Evolutionary conservation across 2,329 filamentous ascomycete species (phyloP).

Genomic region (Fusarium aywerte): DNA sequence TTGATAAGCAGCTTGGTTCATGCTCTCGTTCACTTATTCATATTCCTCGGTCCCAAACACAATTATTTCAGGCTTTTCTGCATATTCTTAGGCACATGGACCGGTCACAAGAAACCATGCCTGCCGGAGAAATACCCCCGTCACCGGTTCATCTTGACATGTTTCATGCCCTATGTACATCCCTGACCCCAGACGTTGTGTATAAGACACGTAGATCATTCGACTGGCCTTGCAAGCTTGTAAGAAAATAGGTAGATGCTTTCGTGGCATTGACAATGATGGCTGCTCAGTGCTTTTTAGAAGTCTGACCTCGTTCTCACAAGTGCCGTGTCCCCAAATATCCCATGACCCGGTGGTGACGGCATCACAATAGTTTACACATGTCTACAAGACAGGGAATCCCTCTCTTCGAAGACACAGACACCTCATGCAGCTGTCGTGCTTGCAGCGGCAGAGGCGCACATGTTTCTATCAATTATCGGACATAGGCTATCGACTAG

Average conservation of each 20-base stretch:
- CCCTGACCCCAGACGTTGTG: constrained; percentile 24
- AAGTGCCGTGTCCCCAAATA: constrained; percentile 22
- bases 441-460: constrained; percentile 30
- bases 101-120: constrained; percentile 34
- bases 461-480: constrained; percentile 1
- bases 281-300: constrained; percentile 15
- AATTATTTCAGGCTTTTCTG: constrained; percentile 9
- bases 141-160: constrained; percentile 42
- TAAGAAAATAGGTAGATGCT: constrained; percentile 18
- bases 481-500: background rate
- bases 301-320: constrained; percentile 9
- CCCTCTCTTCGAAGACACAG: constrained; percentile 5
- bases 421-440: constrained; percentile 7
- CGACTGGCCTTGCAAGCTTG: constrained; percentile 7
- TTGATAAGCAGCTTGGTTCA: constrained; percentile 23
- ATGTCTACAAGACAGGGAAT: background rate
- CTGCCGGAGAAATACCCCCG: constrained; percentile 21
- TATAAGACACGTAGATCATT: constrained; percentile 28
- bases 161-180: constrained; percentile 28
- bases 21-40: constrained; percentile 31
- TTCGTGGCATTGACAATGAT: constrained; percentile 14
- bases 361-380: constrained; percentile 8
- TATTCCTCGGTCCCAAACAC: background rate
- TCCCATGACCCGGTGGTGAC: constrained; percentile 23
- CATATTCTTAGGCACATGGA: constrained; percentile 12